These are phyloP conservation scores for Lyophyllum decastes DNA, from an alignment of 768 basidiomycete genomes.

Conservation along the genomic window DNA sequence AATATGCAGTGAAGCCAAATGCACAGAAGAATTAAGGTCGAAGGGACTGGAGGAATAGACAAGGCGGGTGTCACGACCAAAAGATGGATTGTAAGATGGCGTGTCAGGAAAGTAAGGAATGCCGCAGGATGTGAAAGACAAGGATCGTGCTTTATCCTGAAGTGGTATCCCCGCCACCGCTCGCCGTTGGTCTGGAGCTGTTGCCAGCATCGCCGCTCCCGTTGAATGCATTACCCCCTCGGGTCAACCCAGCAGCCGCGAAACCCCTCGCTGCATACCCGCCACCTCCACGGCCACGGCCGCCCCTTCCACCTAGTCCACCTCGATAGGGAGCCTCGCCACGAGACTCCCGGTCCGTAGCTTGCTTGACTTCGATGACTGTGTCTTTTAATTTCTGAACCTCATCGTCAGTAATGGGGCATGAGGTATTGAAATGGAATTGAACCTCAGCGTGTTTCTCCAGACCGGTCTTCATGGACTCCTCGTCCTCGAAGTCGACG, in stretches of 20 bases:
- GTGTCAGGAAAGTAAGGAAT: neutral
- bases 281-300: slow-evolving; percentile 56
- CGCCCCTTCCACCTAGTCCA: slow-evolving; percentile 50
- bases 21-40: neutral
- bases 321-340: slow-evolving; percentile 35
- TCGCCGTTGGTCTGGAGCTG: neutral
- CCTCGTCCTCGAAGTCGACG: slow-evolving; percentile 89
- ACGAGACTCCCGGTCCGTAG: slow-evolving; percentile 56
- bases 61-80: neutral
- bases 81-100: neutral
- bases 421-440: slow-evolving; percentile 8
- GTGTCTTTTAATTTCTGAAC: slow-evolving; percentile 70
- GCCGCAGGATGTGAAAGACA: neutral
- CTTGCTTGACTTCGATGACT: slow-evolving; percentile 68
- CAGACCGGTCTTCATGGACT: slow-evolving; percentile 78
- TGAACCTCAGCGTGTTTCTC: slow-evolving; percentile 73
- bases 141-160: neutral
- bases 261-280: slow-evolving; percentile 69
- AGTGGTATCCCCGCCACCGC: slow-evolving; percentile 11
- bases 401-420: slow-evolving; percentile 10
- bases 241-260: slow-evolving; percentile 68
- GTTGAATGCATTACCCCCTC: slow-evolving; percentile 20
- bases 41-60: neutral
- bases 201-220: slow-evolving; percentile 4
- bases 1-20: neutral